A percentile compares a stretch with the other conserved stretches of the same genome.
Evolutionary conservation across 106 monocot genomes (phyloP).

Genomic region (Dendrobium nobile): DNA sequence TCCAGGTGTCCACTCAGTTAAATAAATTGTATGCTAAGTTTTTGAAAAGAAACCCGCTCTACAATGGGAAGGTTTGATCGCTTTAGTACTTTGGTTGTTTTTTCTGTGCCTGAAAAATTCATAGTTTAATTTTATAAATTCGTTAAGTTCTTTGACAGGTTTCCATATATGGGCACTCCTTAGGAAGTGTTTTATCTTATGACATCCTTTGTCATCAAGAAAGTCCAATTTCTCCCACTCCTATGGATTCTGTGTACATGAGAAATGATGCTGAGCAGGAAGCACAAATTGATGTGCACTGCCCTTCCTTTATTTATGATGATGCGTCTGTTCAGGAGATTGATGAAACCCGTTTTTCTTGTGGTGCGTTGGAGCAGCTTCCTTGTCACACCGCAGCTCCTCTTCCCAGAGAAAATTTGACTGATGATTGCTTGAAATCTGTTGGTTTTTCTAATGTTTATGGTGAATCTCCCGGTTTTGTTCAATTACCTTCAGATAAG

Average conservation of each 20-base stretch:
- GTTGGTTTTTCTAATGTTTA: background rate
- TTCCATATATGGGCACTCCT: slow-evolving; percentile 94
- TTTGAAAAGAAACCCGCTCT: slow-evolving; percentile 87
- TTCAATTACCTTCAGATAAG: background rate
- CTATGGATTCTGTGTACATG: slow-evolving; percentile 27
- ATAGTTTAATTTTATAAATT: background rate
- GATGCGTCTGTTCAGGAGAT: background rate
- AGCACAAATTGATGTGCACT: slow-evolving; percentile 9
- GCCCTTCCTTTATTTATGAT: background rate
- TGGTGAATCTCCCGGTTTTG: slow-evolving; percentile 7
- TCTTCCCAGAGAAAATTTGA: background rate
- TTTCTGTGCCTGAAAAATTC: background rate
- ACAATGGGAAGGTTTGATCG: slow-evolving; percentile 74
- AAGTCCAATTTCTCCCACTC: slow-evolving; percentile 17
- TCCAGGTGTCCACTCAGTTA: slow-evolving; percentile 88
- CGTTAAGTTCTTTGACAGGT: slow-evolving; percentile 42
- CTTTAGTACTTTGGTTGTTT: slow-evolving; percentile 5
- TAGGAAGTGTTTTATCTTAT: slow-evolving; percentile 97
- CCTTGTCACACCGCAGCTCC: slow-evolving; percentile 11
- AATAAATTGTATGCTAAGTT: slow-evolving; percentile 86
- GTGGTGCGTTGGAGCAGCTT: slow-evolving; percentile 8
- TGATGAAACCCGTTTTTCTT: slow-evolving; percentile 1
- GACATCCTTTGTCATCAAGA: slow-evolving; percentile 99
- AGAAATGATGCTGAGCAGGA: slow-evolving; percentile 20
- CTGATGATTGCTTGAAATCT: slow-evolving; percentile 11